Conservation (phyloP, 1,284 basidiomycete species). For the Sparassis latifolia region DNA sequence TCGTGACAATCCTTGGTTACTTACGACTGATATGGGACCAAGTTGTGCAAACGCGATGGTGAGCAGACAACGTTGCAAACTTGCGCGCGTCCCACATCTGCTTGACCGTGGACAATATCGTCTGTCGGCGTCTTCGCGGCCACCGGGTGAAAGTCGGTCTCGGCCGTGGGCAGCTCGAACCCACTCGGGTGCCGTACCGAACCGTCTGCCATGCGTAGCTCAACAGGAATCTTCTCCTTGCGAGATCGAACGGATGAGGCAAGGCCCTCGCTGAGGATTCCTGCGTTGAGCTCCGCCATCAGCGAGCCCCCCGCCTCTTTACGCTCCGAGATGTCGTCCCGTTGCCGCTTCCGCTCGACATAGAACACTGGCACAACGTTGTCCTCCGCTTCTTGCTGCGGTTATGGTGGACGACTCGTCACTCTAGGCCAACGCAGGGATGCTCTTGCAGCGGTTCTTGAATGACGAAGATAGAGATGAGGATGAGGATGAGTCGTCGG, state of each 20-base stretch:
- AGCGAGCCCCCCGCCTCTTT: conserved; percentile 29
- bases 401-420: conserved; percentile 17
- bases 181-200: conserved; percentile 26
- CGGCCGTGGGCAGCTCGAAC: conserved; percentile 27
- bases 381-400: conserved; percentile 24
- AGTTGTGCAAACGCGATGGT: no score
- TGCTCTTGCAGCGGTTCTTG: conserved; percentile 12
- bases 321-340: conserved; percentile 25
- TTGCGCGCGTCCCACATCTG: conserved; percentile 22
- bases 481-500: conserved; percentile 1
- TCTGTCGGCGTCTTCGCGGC: conserved; percentile 19
- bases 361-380: conserved; percentile 27
- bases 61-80: conserved; percentile 1
- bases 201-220: conserved; percentile 25
- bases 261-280: conserved; percentile 28
- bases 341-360: conserved; percentile 28
- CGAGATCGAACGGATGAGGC: conserved; percentile 24
- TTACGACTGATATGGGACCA: no score
- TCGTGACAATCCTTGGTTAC: no score
- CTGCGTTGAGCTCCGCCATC: conserved; percentile 29
- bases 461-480: conserved; percentile 6
- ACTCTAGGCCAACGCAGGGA: conserved; percentile 17
- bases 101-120: conserved; percentile 20
- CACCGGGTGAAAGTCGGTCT: conserved; percentile 25
- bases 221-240: conserved; percentile 29